Conservation (phyloP, 2,329 filamentous ascomycete genomes). For the Aureobasidium sp. region DNA sequence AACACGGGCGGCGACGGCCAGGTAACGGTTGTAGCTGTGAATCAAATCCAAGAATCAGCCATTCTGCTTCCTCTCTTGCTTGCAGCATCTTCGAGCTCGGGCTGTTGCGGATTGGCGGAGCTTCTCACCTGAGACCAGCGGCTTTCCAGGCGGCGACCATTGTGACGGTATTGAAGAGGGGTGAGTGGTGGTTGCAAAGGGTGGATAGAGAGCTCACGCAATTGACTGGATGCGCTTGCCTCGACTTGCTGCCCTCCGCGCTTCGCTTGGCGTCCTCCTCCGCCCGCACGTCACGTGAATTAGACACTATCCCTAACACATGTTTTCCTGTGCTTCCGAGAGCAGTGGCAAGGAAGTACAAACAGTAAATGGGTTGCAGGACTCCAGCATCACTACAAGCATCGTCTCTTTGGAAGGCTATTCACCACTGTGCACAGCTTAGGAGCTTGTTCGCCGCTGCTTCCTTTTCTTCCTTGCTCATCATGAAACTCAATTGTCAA, state of each 20-base stretch:
- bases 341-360: too few species aligned
- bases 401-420: too few species aligned
- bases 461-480: neutral
- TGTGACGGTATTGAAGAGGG: constrained; percentile 41
- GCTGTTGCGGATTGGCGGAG: neutral
- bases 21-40: constrained; percentile 97
- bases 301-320: neutral
- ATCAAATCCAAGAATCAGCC: neutral
- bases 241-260: neutral
- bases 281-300: constrained; percentile 12
- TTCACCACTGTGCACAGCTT: too few species aligned
- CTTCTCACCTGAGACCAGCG: constrained; percentile 81
- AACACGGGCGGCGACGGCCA: constrained; percentile 86
- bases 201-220: constrained; percentile 3
- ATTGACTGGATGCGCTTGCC: neutral
- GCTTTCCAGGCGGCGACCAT: constrained; percentile 99
- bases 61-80: neutral
- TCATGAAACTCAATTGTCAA: neutral
- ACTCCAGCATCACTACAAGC: neutral
- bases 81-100: neutral
- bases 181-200: constrained; percentile 10
- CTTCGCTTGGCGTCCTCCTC: constrained; percentile 1
- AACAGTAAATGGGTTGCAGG: neutral
- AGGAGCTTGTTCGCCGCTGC: neutral
- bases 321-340: too few species aligned